Percentiles rank a stretch among this genome's conserved stretches.
phyloP scores from a whole-genome alignment of 1,284 basidiomycete species.

The Takashimella koratensis region DNA sequence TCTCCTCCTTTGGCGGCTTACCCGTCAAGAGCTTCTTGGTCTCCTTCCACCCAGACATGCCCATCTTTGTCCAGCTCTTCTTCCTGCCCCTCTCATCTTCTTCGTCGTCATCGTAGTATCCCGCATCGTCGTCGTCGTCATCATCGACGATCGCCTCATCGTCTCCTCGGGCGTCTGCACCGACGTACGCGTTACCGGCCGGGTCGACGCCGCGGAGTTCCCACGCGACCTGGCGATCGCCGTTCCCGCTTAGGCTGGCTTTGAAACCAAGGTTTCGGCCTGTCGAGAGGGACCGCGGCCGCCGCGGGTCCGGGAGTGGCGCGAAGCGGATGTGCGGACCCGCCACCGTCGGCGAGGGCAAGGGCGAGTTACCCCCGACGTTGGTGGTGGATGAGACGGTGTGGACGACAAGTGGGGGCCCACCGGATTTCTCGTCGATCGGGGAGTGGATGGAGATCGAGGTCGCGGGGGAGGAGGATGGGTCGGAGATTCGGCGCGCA shows the following conservation, averaged over 20 bases:
- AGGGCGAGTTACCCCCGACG: not conserved
- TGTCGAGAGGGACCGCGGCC: conserved; percentile 43
- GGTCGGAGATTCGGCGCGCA: not conserved
- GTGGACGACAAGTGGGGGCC: not conserved
- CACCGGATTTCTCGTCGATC: not conserved
- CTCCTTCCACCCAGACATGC: conserved; percentile 33
- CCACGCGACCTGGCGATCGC: conserved; percentile 8
- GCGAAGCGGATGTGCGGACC: conserved; percentile 43
- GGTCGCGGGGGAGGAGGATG: not conserved
- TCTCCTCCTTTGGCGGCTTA: conserved; percentile 27
- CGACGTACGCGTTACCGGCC: conserved; percentile 1
- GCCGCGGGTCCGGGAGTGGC: conserved; percentile 44
- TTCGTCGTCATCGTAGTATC: conserved; percentile 14
- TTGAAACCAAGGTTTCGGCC: conserved; percentile 34
- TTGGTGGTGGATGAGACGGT: not conserved
- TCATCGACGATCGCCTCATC: conserved; percentile 11
- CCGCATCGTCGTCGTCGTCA: conserved; percentile 2
- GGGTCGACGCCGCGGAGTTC: not conserved
- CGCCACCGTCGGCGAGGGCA: conserved; percentile 1
- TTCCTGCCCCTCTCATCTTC: conserved; percentile 14
- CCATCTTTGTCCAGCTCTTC: conserved; percentile 16
- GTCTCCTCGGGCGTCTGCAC: conserved; percentile 15
- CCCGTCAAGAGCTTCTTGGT: conserved; percentile 42
- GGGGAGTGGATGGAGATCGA: not conserved
- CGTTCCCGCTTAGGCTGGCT: conserved; percentile 11